Conservation (phyloP, 2,329 filamentous ascomycete genomes). For the Dothistroma septosporum region DNA sequence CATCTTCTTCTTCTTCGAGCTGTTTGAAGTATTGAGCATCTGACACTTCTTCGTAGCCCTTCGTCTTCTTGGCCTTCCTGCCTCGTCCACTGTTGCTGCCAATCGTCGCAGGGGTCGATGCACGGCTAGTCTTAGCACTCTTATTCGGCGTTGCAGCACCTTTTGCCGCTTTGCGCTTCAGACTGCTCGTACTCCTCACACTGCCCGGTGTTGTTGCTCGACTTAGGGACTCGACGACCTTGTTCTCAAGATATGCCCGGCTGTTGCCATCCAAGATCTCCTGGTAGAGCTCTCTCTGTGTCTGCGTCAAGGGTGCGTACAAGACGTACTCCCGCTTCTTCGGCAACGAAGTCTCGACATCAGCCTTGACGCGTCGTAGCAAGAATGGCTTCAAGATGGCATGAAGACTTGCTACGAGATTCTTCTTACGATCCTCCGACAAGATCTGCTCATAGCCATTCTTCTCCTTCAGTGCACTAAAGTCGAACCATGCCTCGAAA, state of each 20-base stretch:
- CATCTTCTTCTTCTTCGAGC: slow-evolving; percentile 53
- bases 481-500: slow-evolving; percentile 96
- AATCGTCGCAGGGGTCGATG: slow-evolving; percentile 65
- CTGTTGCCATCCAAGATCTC: slow-evolving; percentile 60
- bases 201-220: slow-evolving; percentile 49
- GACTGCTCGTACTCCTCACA: slow-evolving; percentile 41
- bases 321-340: slow-evolving; percentile 96
- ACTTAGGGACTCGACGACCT: slow-evolving; percentile 63
- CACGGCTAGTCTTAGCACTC: slow-evolving; percentile 68
- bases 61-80: slow-evolving; percentile 52
- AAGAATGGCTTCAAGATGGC: slow-evolving; percentile 88
- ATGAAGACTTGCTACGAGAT: slow-evolving; percentile 82
- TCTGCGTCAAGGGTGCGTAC: slow-evolving; percentile 84
- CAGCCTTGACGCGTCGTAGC: slow-evolving; percentile 81
- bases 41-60: slow-evolving; percentile 65
- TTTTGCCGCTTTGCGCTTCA: slow-evolving; percentile 55
- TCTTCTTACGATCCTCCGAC: slow-evolving; percentile 71
- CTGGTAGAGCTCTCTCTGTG: slow-evolving; percentile 87
- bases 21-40: slow-evolving; percentile 82
- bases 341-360: slow-evolving; percentile 85
- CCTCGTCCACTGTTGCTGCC: slow-evolving; percentile 48
- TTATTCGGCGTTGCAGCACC: slow-evolving; percentile 56
- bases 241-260: slow-evolving; percentile 64
- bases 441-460: slow-evolving; percentile 73
- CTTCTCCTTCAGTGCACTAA: slow-evolving; percentile 84